A percentile compares a stretch with the other conserved stretches of the same genome.
Evolutionary conservation across 768 basidiomycete species (phyloP).

Genomic region (Pulveroboletus sp.): DNA sequence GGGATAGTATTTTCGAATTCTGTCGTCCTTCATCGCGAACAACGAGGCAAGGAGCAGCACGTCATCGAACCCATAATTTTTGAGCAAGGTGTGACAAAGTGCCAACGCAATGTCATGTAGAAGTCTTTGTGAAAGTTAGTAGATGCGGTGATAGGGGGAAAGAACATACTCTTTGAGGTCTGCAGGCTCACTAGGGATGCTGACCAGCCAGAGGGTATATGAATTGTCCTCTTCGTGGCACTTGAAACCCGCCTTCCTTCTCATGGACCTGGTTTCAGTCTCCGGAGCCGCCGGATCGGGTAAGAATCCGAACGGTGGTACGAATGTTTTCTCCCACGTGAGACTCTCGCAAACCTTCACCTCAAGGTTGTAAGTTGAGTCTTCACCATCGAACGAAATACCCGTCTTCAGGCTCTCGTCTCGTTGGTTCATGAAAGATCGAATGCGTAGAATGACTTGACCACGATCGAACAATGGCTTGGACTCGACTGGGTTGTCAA

Average conservation of each 20-base stretch:
- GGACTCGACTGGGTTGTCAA: not conserved
- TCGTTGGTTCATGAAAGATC: too few relatives aligned
- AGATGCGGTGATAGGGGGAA: not conserved
- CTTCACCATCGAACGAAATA: not conserved
- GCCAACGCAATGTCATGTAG: constrained; percentile 1
- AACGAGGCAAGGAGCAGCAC: constrained; percentile 11
- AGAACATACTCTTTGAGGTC: constrained; percentile 7
- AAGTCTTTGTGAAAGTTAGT: not conserved
- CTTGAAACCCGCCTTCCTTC: constrained; percentile 6
- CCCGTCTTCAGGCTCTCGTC: constrained; percentile 1
- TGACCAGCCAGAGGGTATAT: constrained; percentile 11
- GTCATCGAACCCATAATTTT: constrained; percentile 6
- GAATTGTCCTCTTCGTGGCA: too few relatives aligned
- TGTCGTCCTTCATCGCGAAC: constrained; percentile 3
- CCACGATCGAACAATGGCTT: not conserved
- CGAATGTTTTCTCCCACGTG: not conserved
- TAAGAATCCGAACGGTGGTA: constrained; percentile 4
- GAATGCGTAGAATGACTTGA: not conserved
- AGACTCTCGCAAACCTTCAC: not conserved
- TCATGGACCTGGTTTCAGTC: not conserved
- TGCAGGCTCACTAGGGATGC: not conserved
- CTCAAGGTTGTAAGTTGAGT: not conserved
- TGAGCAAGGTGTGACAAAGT: constrained; percentile 10
- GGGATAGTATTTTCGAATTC: not conserved
- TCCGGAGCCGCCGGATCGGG: not conserved